phyloP scores from a whole-genome alignment of 441 rosid genomes.

The Erodium chrysanthum region DNA sequence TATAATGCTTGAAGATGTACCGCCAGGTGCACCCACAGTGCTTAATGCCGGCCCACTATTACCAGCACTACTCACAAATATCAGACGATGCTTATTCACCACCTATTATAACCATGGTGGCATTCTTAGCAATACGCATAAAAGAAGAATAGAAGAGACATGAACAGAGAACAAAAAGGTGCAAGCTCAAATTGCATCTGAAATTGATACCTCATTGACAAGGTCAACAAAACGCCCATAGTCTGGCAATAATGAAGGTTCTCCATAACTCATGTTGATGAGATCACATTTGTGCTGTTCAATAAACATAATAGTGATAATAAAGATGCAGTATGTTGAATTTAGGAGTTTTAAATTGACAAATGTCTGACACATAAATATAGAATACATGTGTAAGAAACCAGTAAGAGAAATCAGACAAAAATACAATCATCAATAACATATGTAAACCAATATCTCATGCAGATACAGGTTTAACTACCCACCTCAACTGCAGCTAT shows the following conservation, averaged over 20 bases:
- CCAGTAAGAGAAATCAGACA: slow-evolving; percentile 6
- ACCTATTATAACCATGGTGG: slow-evolving; percentile 36
- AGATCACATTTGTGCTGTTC: slow-evolving; percentile 93
- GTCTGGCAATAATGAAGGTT: slow-evolving; percentile 71
- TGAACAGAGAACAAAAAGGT: slow-evolving; percentile 1
- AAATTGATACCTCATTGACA: slow-evolving; percentile 68
- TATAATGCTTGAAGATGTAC: slow-evolving; percentile 87
- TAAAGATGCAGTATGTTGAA: slow-evolving; percentile 17
- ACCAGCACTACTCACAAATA: slow-evolving; percentile 98
- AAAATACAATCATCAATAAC: background rate
- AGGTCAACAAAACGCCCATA: slow-evolving; percentile 97
- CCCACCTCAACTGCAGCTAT: slow-evolving; percentile 91
- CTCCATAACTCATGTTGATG: slow-evolving; percentile 98
- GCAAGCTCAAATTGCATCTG: slow-evolving; percentile 15
- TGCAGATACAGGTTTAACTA: slow-evolving; percentile 9
- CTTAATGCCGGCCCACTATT: slow-evolving; percentile 96
- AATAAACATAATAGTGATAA: slow-evolving; percentile 14
- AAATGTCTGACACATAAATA: background rate
- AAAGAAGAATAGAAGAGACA: slow-evolving; percentile 7
- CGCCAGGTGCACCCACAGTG: slow-evolving; percentile 98
- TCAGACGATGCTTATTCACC: slow-evolving; percentile 73
- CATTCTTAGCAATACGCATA: slow-evolving; percentile 15
- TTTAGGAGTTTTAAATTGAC: background rate
- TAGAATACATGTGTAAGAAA: slow-evolving; percentile 10
- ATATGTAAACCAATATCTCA: background rate